A percentile compares a stretch with the other conserved stretches of the same genome.
Conservation (phyloP, 805 yeast genomes). For the Zygoascus bituminiphila region DNA sequence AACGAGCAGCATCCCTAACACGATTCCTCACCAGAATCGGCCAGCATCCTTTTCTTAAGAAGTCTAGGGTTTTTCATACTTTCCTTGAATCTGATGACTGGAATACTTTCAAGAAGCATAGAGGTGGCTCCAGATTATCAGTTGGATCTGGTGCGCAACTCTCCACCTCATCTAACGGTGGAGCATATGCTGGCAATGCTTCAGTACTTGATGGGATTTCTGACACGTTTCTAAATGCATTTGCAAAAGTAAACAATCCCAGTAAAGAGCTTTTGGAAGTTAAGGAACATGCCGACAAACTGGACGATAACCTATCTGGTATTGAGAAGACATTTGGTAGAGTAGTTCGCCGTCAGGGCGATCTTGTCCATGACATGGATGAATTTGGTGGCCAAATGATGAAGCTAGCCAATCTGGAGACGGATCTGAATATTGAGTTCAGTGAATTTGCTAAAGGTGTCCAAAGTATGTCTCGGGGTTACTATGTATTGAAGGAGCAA, state of each 20-base stretch:
- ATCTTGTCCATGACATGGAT: constrained; percentile 62
- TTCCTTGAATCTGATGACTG: constrained; percentile 71
- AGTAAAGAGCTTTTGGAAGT: constrained; percentile 73
- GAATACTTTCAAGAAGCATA: constrained; percentile 44
- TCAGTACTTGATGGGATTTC: constrained; percentile 72
- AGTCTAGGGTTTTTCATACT: constrained; percentile 59
- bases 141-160: constrained; percentile 2
- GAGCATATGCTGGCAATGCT: constrained; percentile 20
- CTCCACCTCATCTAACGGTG: constrained; percentile 6
- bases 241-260: constrained; percentile 61
- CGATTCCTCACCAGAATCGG: constrained; percentile 67
- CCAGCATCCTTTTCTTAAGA: constrained; percentile 55
- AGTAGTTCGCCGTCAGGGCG: constrained; percentile 63
- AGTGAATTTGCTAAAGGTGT: constrained; percentile 42
- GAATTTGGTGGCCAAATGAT: constrained; percentile 62
- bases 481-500: constrained; percentile 38
- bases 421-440: constrained; percentile 32
- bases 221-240: constrained; percentile 90
- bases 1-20: constrained; percentile 71
- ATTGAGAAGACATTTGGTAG: constrained; percentile 72
- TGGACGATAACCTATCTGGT: constrained; percentile 73
- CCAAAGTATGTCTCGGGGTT: constrained; percentile 35
- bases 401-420: constrained; percentile 55
- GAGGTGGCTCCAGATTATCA: constrained; percentile 10
- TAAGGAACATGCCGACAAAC: constrained; percentile 69